A percentile compares a stretch with the other conserved stretches of the same genome.
These are phyloP conservation scores for Micromonas pusilla DNA, from an alignment of 139 green algal genomes.

Conservation along the genomic window DNA sequence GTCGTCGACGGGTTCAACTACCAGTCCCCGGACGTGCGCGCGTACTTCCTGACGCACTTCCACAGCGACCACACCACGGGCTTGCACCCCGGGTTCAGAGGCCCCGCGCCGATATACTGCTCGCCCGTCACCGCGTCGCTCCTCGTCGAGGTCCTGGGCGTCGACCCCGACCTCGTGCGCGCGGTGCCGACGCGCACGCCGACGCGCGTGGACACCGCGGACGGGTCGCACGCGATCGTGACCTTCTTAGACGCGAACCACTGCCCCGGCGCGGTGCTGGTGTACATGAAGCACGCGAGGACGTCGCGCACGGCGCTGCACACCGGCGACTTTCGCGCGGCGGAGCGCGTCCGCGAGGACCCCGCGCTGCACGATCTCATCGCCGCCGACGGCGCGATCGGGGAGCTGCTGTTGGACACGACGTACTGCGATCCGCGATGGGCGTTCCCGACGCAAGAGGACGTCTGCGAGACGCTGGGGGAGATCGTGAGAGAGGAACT, in stretches of 20 bases:
- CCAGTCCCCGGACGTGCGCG: not conserved
- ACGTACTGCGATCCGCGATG: constrained; percentile 82
- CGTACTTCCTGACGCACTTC: constrained; percentile 24
- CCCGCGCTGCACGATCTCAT: constrained; percentile 47
- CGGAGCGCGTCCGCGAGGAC: not conserved
- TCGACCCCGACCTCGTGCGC: not conserved
- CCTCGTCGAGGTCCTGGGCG: not conserved
- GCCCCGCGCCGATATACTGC: constrained; percentile 22
- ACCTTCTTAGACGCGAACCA: constrained; percentile 90
- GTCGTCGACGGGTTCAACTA: constrained; percentile 19
- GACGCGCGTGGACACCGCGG: not conserved
- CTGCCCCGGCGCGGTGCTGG: constrained; percentile 69
- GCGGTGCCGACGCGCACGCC: not conserved
- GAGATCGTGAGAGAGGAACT: constrained; percentile 64
- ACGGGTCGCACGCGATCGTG: constrained; percentile 43
- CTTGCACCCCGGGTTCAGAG: not conserved
- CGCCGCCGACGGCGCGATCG: constrained; percentile 35
- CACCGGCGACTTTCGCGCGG: constrained; percentile 76
- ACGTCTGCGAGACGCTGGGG: constrained; percentile 58
- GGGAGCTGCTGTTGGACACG: constrained; percentile 78
- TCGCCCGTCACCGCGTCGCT: constrained; percentile 13
- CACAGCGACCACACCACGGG: constrained; percentile 17
- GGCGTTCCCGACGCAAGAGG: constrained; percentile 59
- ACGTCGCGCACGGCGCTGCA: constrained; percentile 63
- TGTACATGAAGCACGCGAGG: constrained; percentile 53